Conservation (phyloP, 345 rosid genomes). For the Eucalyptus grandis region DNA sequence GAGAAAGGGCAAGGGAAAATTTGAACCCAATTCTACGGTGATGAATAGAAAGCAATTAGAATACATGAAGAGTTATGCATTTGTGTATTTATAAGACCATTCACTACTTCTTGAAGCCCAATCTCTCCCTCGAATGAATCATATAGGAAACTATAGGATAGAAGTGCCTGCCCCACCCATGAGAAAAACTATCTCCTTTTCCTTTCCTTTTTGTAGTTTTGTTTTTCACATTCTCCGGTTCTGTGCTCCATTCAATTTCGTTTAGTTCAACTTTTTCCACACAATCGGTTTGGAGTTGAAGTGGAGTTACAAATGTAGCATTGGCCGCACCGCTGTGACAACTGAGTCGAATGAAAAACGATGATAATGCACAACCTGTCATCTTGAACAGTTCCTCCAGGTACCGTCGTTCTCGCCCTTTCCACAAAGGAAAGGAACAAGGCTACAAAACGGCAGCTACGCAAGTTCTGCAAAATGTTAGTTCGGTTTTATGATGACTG, state of each 20-base stretch:
- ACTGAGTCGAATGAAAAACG: background rate
- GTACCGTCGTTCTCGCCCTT: background rate
- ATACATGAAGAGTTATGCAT: fast-evolving
- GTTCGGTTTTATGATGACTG: background rate
- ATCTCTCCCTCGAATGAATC: background rate
- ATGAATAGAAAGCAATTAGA: background rate
- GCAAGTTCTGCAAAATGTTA: background rate
- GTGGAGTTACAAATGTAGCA: background rate
- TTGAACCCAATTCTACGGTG: background rate
- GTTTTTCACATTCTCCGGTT: background rate
- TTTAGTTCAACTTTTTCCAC: background rate
- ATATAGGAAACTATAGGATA: background rate
- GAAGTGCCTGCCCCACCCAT: background rate
- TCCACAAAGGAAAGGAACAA: background rate
- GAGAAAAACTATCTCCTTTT: background rate
- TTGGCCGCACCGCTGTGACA: background rate
- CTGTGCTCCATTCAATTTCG: background rate
- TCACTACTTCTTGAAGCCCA: background rate
- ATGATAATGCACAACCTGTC: background rate
- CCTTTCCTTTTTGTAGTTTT: background rate
- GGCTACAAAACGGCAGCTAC: background rate
- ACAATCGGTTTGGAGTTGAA: background rate
- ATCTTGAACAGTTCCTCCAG: background rate
- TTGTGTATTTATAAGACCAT: background rate
- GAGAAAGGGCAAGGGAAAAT: background rate